Evolutionary conservation across 2,329 filamentous ascomycete genomes (phyloP).

Genomic region (Conoideocrella luteorostrata): DNA sequence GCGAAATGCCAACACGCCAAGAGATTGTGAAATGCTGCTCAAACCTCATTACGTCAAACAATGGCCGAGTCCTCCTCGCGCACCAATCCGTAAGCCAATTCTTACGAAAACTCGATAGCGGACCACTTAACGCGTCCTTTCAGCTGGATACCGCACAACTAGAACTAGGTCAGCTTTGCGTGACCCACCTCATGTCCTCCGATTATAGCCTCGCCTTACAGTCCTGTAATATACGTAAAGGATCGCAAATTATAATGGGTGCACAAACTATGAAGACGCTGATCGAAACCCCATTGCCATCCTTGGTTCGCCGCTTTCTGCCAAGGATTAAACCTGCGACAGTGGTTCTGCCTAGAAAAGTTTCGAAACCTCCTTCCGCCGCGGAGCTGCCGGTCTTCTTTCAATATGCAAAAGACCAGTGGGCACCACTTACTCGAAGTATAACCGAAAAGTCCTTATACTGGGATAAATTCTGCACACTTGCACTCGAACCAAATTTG

Average conservation of each 20-base stretch:
- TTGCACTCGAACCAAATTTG: conserved; percentile 4
- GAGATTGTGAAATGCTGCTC: conserved; percentile 2
- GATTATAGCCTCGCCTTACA: not conserved
- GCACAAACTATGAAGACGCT: not conserved
- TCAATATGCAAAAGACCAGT: conserved; percentile 1
- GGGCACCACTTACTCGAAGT: not conserved
- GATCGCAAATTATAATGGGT: conserved; percentile 2
- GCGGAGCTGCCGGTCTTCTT: not conserved
- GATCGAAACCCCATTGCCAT: not conserved
- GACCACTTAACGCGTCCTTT: not conserved
- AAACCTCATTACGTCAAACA: not conserved
- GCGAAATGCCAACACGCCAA: not conserved
- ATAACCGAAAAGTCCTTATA: not conserved
- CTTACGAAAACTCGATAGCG: not conserved
- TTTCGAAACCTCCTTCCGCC: not conserved
- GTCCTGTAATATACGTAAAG: not conserved
- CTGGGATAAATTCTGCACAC: not conserved
- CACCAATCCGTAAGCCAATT: not conserved
- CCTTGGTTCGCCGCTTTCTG: not conserved
- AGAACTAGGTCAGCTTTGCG: not conserved
- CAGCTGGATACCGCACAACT: not conserved
- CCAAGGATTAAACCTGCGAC: not conserved
- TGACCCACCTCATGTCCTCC: not conserved
- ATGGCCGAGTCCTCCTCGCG: not conserved
- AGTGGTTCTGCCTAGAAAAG: not conserved